These are phyloP conservation scores for Blastocystis sp. DNA, from an alignment of 352 stramenopile genomes.

Conservation along the genomic window DNA sequence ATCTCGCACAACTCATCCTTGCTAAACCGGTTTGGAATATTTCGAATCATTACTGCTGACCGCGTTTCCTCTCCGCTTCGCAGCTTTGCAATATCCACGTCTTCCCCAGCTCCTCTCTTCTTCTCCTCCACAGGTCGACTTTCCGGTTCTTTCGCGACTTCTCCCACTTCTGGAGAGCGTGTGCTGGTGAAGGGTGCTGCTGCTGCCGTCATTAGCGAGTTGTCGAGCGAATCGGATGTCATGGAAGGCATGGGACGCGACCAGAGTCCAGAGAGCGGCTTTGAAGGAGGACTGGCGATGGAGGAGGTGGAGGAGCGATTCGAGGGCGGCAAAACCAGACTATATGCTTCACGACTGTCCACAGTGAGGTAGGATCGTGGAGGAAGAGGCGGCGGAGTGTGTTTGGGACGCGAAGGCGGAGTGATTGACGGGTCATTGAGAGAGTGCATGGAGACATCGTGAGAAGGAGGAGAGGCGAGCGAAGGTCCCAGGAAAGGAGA, in stretches of 20 bases:
- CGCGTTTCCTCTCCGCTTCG: conserved; percentile 45
- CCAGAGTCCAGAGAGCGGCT: background rate
- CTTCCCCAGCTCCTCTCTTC: conserved; percentile 15
- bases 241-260: background rate
- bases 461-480: background rate
- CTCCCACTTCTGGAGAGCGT: background rate
- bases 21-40: conserved; percentile 56
- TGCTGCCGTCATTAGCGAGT: background rate
- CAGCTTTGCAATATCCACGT: conserved; percentile 58
- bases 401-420: background rate
- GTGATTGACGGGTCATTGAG: background rate
- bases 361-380: background rate
- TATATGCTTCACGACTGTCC: background rate
- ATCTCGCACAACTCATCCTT: conserved; percentile 31
- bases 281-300: background rate
- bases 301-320: background rate
- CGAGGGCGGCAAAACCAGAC: background rate
- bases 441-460: background rate
- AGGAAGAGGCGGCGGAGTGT: background rate
- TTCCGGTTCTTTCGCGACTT: background rate
- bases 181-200: background rate
- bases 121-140: background rate
- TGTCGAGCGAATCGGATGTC: background rate
- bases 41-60: conserved; percentile 60
- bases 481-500: background rate